phyloP scores from a whole-genome alignment of 2,329 filamentous ascomycete genomes.

The Penicillium sp. region DNA sequence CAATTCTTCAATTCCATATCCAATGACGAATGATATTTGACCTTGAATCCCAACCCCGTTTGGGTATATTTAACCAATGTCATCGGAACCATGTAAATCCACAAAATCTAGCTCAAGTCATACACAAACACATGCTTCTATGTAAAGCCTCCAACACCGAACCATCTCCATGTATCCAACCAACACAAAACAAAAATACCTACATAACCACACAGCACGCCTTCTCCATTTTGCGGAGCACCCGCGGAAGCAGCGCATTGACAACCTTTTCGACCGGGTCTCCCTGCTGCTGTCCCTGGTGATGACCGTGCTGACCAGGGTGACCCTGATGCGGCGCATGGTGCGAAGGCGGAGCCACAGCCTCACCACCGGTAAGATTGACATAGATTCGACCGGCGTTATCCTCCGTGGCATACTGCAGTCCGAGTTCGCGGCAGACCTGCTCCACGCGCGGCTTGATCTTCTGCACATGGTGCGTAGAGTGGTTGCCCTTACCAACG shows the following conservation, averaged over 20 bases:
- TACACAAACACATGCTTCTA: slow-evolving; percentile 4
- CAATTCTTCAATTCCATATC: too few species aligned
- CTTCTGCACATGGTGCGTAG: slow-evolving; percentile 73
- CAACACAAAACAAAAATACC: slow-evolving; percentile 10
- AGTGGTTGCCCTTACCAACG: slow-evolving; percentile 92
- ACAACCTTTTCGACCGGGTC: slow-evolving; percentile 56
- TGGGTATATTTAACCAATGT: too few species aligned
- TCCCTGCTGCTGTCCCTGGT: slow-evolving; percentile 47
- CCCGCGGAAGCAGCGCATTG: slow-evolving; percentile 54
- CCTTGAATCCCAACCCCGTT: too few species aligned
- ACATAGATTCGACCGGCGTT: slow-evolving; percentile 88
- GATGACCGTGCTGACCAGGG: slow-evolving; percentile 37
- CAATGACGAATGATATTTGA: too few species aligned
- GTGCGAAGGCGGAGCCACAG: slow-evolving; percentile 44
- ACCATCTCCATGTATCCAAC: background rate
- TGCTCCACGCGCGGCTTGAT: slow-evolving; percentile 92
- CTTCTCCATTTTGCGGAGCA: slow-evolving; percentile 61
- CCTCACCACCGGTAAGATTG: slow-evolving; percentile 69
- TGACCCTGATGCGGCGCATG: slow-evolving; percentile 43
- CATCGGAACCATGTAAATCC: too few species aligned
- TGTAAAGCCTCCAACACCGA: slow-evolving; percentile 6
- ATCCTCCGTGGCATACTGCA: slow-evolving; percentile 78
- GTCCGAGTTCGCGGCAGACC: slow-evolving; percentile 72
- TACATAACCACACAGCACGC: slow-evolving; percentile 72
- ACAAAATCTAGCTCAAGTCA: too few species aligned